Conservation (phyloP, 2,329 filamentous ascomycete species). For the Paecilomyces dactylethromorphus region DNA sequence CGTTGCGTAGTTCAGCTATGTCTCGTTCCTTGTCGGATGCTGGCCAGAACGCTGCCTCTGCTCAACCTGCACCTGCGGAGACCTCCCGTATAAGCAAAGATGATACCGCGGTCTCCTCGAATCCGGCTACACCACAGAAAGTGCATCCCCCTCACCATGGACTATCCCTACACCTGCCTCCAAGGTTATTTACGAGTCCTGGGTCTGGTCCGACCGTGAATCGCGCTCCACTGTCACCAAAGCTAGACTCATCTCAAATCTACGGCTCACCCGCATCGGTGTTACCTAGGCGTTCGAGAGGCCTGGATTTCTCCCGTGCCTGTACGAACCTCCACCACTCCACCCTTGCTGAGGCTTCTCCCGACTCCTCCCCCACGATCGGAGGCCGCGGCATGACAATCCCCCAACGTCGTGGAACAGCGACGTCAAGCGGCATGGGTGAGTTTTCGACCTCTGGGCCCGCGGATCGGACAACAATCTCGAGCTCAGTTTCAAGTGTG, state of each 20-base stretch:
- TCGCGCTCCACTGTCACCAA: constrained; percentile 69
- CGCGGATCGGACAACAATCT: constrained; percentile 64
- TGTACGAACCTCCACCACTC: constrained; percentile 95
- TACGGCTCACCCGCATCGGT: constrained; percentile 86
- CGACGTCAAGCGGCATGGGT: constrained; percentile 42
- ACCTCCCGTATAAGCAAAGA: constrained; percentile 55
- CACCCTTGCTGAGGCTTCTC: constrained; percentile 81
- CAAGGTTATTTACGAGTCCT: constrained; percentile 33
- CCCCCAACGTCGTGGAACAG: constrained; percentile 45
- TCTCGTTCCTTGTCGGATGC: constrained; percentile 62
- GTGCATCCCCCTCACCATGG: constrained; percentile 57
- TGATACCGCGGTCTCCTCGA: constrained; percentile 51
- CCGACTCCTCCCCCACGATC: constrained; percentile 83
- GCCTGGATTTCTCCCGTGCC: constrained; percentile 86
- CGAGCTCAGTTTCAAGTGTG: constrained; percentile 74
- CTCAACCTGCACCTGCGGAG: constrained; percentile 54
- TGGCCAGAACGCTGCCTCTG: constrained; percentile 51
- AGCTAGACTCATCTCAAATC: constrained; percentile 74
- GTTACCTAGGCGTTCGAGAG: constrained; percentile 79
- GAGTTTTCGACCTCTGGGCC: constrained; percentile 66
- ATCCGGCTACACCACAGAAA: constrained; percentile 67
- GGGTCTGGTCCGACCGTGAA: constrained; percentile 48
- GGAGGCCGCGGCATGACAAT: constrained; percentile 61
- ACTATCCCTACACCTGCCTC: constrained; percentile 65
- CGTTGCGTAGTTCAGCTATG: constrained; percentile 38